phyloP scores from a whole-genome alignment of 176 grass and related monocot genomes.

The Miscanthus lutarioriparius region DNA sequence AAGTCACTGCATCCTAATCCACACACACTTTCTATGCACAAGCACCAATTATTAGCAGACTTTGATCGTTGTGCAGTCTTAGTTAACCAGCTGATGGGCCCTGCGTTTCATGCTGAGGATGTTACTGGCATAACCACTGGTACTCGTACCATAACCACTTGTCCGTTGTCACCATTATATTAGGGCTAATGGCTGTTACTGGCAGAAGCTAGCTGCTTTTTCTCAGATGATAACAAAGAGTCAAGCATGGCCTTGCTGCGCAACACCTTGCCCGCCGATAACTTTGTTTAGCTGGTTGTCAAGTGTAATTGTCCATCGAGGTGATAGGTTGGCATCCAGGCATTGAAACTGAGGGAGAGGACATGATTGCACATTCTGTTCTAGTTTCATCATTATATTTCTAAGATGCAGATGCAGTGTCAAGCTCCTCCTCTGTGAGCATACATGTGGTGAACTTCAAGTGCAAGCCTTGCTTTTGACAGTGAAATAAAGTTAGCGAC shows the following conservation, averaged over 20 bases:
- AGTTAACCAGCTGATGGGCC: constrained; percentile 19
- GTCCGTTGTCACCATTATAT: not conserved
- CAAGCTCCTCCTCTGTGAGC: not conserved
- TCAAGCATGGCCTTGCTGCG: not conserved
- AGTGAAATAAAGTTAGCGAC: not conserved
- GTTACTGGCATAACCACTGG: constrained; percentile 22
- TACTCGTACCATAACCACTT: not conserved
- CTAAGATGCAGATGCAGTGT: not conserved
- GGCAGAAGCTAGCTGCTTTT: not conserved
- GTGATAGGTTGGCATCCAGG: constrained; percentile 23
- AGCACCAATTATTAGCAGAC: constrained; percentile 37
- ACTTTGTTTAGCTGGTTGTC: constrained; percentile 15
- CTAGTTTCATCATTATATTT: not conserved
- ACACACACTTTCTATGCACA: constrained; percentile 18
- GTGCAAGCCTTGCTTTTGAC: not conserved
- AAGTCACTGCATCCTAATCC: constrained; percentile 7
- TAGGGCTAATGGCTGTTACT: constrained; percentile 1
- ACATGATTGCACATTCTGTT: not conserved
- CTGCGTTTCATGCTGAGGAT: constrained; percentile 11
- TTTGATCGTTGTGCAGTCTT: constrained; percentile 31
- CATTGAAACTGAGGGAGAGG: not conserved
- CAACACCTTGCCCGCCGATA: not conserved
- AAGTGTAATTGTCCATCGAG: constrained; percentile 17
- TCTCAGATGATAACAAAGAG: not conserved
- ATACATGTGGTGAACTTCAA: not conserved